These are phyloP conservation scores for Coemansia sp. DNA, from an alignment of 192 early-diverging fungal species.

Conservation along the genomic window DNA sequence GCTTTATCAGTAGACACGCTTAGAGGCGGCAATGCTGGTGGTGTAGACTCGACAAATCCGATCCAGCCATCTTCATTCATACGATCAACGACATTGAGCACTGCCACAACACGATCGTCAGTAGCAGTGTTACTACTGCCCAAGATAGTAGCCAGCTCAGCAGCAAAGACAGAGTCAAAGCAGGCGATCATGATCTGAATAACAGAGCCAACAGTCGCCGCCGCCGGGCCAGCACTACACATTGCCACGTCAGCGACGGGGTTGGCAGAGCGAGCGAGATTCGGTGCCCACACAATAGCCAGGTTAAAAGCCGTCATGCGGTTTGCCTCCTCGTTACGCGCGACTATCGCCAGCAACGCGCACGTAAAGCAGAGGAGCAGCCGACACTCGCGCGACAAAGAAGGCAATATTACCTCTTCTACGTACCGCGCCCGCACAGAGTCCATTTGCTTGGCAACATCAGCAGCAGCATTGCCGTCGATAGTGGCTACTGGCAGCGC, in stretches of 20 bases:
- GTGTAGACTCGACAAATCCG: background rate
- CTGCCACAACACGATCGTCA: constrained; percentile 13
- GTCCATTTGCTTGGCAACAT: constrained; percentile 35
- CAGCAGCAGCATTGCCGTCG: constrained; percentile 19
- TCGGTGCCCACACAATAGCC: constrained; percentile 86
- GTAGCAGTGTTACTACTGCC: background rate
- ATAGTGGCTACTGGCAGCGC: constrained; percentile 35
- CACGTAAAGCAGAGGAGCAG: constrained; percentile 33
- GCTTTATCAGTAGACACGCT: background rate
- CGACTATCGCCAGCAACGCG: constrained; percentile 68
- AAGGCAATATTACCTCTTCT: constrained; percentile 28
- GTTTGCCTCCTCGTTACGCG: constrained; percentile 65
- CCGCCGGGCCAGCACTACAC: constrained; percentile 30
- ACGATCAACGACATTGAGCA: constrained; percentile 32
- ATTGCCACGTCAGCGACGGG: constrained; percentile 51
- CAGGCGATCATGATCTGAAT: constrained; percentile 41
- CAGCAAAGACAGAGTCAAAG: constrained; percentile 39
- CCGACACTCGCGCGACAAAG: constrained; percentile 37
- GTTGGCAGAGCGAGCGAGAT: constrained; percentile 65
- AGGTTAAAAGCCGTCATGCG: constrained; percentile 85
- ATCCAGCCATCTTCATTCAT: constrained; percentile 14
- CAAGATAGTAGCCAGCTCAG: constrained; percentile 20
- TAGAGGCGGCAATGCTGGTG: background rate
- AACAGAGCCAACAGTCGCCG: constrained; percentile 37
- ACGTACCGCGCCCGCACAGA: constrained; percentile 36